Percentiles rank a stretch among this genome's conserved stretches.
Evolutionary conservation across 106 monocot species (phyloP).

Genomic region (Dioscorea dumetorum): DNA sequence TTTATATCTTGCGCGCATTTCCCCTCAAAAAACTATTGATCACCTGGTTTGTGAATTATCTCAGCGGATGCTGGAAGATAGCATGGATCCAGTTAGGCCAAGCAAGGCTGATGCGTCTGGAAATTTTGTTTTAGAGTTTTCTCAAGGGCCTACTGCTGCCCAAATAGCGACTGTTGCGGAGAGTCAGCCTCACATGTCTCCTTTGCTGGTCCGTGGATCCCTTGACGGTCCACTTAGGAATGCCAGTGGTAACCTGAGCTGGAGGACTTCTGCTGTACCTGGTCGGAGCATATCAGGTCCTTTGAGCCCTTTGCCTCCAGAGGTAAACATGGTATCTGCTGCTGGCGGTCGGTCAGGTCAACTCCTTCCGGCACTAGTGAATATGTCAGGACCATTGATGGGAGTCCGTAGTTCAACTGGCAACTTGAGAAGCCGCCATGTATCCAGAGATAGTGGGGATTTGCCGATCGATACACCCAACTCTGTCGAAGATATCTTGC

Average conservation of each 20-base stretch:
- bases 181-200: constrained; percentile 95
- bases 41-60: constrained; percentile 93
- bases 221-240: constrained; percentile 79
- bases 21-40: constrained; percentile 95
- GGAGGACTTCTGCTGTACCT: constrained; percentile 72
- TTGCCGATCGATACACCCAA: constrained; percentile 70
- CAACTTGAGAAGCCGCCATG: constrained; percentile 84
- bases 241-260: constrained; percentile 74
- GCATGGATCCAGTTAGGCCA: constrained; percentile 49
- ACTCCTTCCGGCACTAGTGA: constrained; percentile 81
- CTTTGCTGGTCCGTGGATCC: constrained; percentile 96
- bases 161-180: constrained; percentile 66
- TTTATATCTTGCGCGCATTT: constrained; percentile 94
- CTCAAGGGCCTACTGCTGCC: constrained; percentile 61
- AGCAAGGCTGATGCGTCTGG: constrained; percentile 49
- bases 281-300: constrained; percentile 92
- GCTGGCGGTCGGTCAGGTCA: constrained; percentile 79
- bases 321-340: constrained; percentile 45
- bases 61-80: constrained; percentile 93
- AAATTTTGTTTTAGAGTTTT: constrained; percentile 81
- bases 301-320: constrained; percentile 71
- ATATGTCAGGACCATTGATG: constrained; percentile 98
- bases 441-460: constrained; percentile 95
- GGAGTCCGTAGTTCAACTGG: constrained; percentile 77
- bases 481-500: constrained; percentile 71